Evolutionary conservation across 139 green algal genomes (phyloP), one percentile per base, ranked within the genome.

Genomic region (Chlamydomonas incerta): DNA sequence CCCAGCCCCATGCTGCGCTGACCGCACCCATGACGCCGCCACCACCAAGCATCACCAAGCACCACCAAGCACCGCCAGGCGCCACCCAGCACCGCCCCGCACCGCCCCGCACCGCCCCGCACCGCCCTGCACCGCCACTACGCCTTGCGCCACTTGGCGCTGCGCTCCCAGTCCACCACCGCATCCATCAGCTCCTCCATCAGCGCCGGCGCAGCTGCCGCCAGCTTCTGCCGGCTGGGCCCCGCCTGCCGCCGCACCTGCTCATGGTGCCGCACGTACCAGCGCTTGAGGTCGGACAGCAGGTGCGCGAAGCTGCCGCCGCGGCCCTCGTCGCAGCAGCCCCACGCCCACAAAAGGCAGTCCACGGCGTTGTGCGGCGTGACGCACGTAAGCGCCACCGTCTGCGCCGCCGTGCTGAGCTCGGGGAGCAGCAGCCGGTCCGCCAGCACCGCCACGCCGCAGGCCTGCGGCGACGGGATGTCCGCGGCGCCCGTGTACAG

Each of bases 381-480:
- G 31, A 72, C 67, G 10, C 10, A 9, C 18, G 34, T 5, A 33
- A 50, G 33, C 67, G 47, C 33, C 33, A 29, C 17, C 6, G 23
- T 17, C 67, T 47, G 33, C 0, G 34, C 67, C 15, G 17, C 14
- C 67, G 5, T 14, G 67, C 67, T 50, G 31, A 72, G 67, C 33
- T 47, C 67, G 14, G 67, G 67, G 11, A 72, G 67, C 67, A 50
- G 67, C 34, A 72, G 67, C 15, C 67, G 67, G 67, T 72, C 67
- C 33, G 67, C 29, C 63, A 70, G 63, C 63, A 41, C 63, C 6
- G n/a, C 63, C 63, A 70, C 29, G 13, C 10, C 11, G 31, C 9
- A 34, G 14, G 34, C 33, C 41, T 50, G 41, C 13, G 23, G 14
- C 3, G 33, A 13, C 11, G 67, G 33, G 33, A 72, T 29, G 33